A percentile compares a stretch with the other conserved stretches of the same genome.
These are phyloP conservation scores for Didymella exigua DNA, from an alignment of 2,329 filamentous ascomycete species.

Conservation along the genomic window DNA sequence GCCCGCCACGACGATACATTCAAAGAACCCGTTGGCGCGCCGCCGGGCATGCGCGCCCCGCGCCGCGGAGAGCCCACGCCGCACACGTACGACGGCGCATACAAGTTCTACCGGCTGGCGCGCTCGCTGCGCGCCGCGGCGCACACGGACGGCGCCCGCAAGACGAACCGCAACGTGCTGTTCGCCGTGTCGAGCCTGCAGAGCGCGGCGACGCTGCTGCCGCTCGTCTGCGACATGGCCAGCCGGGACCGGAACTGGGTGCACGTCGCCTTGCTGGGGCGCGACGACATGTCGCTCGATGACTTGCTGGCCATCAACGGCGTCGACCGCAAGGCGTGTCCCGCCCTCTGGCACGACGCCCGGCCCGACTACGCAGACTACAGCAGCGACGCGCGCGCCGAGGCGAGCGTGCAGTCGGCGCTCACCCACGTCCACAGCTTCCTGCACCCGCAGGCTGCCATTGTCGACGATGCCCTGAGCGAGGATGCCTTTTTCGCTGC, in stretches of 20 bases:
- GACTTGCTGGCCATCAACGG: conserved; percentile 79
- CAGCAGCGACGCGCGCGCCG: conserved; percentile 73
- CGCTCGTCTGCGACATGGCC: conserved; percentile 87
- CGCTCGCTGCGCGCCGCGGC: conserved; percentile 65
- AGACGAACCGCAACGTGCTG: conserved; percentile 71
- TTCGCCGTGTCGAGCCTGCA: conserved; percentile 78
- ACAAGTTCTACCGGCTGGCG: conserved; percentile 71
- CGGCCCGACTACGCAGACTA: conserved; percentile 73
- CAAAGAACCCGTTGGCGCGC: conserved; percentile 35
- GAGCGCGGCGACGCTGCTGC: conserved; percentile 74
- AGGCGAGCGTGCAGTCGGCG: conserved; percentile 66
- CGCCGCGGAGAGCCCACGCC: conserved; percentile 22
- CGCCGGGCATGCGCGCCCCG: conserved; percentile 30
- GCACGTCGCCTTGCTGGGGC: conserved; percentile 80
- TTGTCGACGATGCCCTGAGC: conserved; percentile 69
- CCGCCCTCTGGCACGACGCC: conserved; percentile 72
- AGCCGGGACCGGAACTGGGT: conserved; percentile 71
- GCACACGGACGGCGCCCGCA: conserved; percentile 58
- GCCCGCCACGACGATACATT: conserved; percentile 19
- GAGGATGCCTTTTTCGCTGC: conserved; percentile 74
- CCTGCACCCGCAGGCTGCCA: conserved; percentile 76
- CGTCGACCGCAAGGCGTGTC: conserved; percentile 69
- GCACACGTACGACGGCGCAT: conserved; percentile 66
- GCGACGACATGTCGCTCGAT: conserved; percentile 70
- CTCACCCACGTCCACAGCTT: conserved; percentile 74